Percentiles rank a stretch among this genome's conserved stretches.
Evolutionary conservation across 2,329 filamentous ascomycete genomes (phyloP).

Genomic region (Plectosphaerella cucumerina): DNA sequence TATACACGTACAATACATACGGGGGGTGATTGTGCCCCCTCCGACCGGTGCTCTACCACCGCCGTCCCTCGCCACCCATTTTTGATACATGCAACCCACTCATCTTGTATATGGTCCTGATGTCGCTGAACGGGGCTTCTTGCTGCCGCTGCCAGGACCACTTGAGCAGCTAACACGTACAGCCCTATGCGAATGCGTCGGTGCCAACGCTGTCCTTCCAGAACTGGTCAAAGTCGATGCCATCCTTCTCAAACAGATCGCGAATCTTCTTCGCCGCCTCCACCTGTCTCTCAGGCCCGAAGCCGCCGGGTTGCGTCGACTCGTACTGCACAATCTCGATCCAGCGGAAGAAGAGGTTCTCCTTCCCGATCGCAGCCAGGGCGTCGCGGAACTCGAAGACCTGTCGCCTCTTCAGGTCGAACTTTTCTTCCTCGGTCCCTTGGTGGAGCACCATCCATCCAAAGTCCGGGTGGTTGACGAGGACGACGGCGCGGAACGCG

Average conservation of each 20-base stretch:
- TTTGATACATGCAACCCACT: too few relatives aligned
- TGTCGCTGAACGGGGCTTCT: too few relatives aligned
- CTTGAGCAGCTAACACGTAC: too few relatives aligned
- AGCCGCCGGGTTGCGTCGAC: slow-evolving; percentile 72
- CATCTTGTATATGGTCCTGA: too few relatives aligned
- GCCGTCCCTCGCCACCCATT: neutral
- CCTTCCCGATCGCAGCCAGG: slow-evolving; percentile 72
- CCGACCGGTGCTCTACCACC: neutral
- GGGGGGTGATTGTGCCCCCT: too few relatives aligned
- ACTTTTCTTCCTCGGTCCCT: slow-evolving; percentile 39
- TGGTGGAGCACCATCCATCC: slow-evolving; percentile 67
- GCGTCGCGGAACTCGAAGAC: slow-evolving; percentile 78
- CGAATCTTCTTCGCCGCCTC: slow-evolving; percentile 70
- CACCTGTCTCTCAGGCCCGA: slow-evolving; percentile 69
- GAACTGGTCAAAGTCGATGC: slow-evolving; percentile 78
- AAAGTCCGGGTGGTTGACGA: slow-evolving; percentile 63
- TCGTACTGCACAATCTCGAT: slow-evolving; percentile 91
- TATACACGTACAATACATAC: too few relatives aligned
- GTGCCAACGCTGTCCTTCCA: slow-evolving; percentile 60
- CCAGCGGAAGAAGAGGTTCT: slow-evolving; percentile 87
- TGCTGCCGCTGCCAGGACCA: too few relatives aligned
- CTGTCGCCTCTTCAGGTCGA: slow-evolving; percentile 65
- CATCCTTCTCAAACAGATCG: slow-evolving; percentile 68
- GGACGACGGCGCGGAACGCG: slow-evolving; percentile 67
- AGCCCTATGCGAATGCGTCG: slow-evolving; percentile 14